Conservation (phyloP, 768 basidiomycete genomes). For the Trametes coccinea region DNA sequence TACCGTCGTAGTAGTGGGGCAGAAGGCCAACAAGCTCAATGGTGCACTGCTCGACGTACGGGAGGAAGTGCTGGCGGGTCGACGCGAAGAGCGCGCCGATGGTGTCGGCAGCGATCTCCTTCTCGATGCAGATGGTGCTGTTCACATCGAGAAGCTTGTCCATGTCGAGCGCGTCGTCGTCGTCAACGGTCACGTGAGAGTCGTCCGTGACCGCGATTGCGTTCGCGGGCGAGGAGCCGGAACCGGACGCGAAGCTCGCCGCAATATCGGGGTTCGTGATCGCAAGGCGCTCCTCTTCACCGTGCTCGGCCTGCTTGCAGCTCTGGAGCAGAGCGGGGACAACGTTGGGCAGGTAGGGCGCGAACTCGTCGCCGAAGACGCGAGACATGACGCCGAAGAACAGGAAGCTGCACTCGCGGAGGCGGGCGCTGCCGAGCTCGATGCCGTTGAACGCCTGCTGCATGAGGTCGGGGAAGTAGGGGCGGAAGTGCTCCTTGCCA, state of each 20-base stretch:
- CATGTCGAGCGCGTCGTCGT: conserved; percentile 68
- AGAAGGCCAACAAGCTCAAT: conserved; percentile 78
- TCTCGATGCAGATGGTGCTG: conserved; percentile 96
- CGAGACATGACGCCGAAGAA: conserved; percentile 99
- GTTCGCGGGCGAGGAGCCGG: conserved; percentile 71
- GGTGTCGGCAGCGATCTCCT: conserved; percentile 97
- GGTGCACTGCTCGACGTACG: conserved; percentile 82
- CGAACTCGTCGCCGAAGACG: conserved; percentile 94
- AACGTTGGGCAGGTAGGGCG: conserved; percentile 80
- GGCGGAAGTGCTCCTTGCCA: conserved; percentile 89
- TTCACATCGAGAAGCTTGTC: conserved; percentile 92
- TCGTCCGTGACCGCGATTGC: conserved; percentile 67
- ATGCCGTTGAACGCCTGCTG: conserved; percentile 89
- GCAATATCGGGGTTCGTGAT: conserved; percentile 56
- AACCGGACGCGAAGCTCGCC: conserved; percentile 72
- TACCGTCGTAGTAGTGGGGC: conserved; percentile 95
- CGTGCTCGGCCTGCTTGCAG: conserved; percentile 81
- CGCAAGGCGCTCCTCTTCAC: conserved; percentile 53
- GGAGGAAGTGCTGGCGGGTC: conserved; percentile 83
- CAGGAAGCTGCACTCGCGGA: conserved; percentile 94
- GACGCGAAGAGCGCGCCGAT: conserved; percentile 88
- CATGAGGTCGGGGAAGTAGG: conserved; percentile 97
- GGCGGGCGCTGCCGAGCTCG: conserved; percentile 79
- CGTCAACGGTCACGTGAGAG: conserved; percentile 61
- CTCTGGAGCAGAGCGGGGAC: conserved; percentile 83